Conservation (phyloP, 2,329 filamentous ascomycete genomes). For the Talaromyces sp. region DNA sequence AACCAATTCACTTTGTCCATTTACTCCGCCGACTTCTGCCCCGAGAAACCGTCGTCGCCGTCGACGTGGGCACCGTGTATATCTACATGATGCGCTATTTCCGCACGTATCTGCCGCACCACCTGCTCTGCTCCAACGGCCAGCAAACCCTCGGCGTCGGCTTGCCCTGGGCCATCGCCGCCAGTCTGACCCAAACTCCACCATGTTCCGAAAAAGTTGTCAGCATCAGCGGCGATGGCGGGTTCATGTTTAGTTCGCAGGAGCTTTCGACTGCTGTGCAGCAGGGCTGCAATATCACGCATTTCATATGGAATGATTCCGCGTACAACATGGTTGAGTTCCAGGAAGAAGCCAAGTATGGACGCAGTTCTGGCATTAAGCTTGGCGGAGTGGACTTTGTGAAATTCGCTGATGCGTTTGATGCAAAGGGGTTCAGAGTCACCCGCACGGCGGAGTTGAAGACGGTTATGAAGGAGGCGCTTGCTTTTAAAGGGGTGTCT, state of each 20-base stretch:
- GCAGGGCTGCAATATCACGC: conserved; percentile 11
- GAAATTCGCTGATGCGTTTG: conserved; percentile 9
- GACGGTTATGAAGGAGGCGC: conserved; percentile 6
- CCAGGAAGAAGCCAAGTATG: conserved; percentile 12
- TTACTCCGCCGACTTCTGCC: conserved; percentile 3
- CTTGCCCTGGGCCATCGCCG: conserved; percentile 9
- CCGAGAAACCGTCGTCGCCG: conserved; percentile 7
- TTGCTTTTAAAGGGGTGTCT: conserved; percentile 7
- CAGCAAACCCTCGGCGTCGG: conserved; percentile 10
- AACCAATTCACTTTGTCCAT: conserved; percentile 9
- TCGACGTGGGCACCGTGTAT: conserved; percentile 10
- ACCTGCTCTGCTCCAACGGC: conserved; percentile 11
- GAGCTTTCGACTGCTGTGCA: conserved; percentile 7
- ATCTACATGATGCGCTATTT: conserved; percentile 14
- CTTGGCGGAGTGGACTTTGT: conserved; percentile 10
- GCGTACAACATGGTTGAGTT: conserved; percentile 12
- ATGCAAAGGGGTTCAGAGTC: conserved; percentile 6
- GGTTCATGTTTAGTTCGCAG: conserved; percentile 11
- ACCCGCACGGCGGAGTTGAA: conserved; percentile 2
- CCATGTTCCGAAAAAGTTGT: conserved; percentile 9
- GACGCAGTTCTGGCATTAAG: conserved; percentile 10
- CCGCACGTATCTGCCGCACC: conserved; percentile 8
- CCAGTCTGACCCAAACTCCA: conserved; percentile 6
- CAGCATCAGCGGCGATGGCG: conserved; percentile 11
- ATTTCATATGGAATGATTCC: conserved; percentile 12